Percentiles rank a stretch among this genome's conserved stretches.
Evolutionary conservation across 441 rosid genomes (phyloP).

Genomic region (Mallotus japonicus): DNA sequence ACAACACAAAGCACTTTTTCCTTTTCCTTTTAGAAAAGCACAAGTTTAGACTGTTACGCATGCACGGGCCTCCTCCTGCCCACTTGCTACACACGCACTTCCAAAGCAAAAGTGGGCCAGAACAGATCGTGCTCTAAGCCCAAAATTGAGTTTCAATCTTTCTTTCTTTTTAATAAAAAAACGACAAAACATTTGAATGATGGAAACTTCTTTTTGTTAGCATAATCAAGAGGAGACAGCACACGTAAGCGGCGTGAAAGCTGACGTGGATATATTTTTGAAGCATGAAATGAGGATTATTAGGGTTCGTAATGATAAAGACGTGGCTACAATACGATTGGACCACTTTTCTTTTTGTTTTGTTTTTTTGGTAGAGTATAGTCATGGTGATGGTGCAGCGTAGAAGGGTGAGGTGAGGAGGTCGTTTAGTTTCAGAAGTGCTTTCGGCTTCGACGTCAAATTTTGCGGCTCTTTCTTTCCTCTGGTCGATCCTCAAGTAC

Average conservation of each 20-base stretch:
- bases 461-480: constrained; percentile 31
- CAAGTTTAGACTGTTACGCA: constrained; percentile 22
- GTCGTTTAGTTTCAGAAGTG: not conserved
- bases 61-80: constrained; percentile 32
- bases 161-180: not conserved
- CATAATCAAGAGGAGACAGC: no score
- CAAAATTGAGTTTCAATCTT: no score
- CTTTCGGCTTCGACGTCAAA: constrained; percentile 41
- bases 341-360: no score
- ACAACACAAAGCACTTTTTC: not conserved
- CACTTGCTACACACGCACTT: constrained; percentile 11
- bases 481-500: not conserved
- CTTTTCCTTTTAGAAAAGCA: not conserved
- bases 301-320: not conserved
- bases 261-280: constrained; percentile 21
- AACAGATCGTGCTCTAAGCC: constrained; percentile 9
- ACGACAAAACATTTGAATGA: not conserved
- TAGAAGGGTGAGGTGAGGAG: not conserved
- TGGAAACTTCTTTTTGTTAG: constrained; percentile 3
- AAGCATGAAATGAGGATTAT: not conserved
- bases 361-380: not conserved
- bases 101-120: constrained; percentile 9
- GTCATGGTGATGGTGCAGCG: no score
- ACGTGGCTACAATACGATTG: not conserved
- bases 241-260: constrained; percentile 35